Conservation (phyloP, 257 asterid species). For the Asclepias syriaca region DNA sequence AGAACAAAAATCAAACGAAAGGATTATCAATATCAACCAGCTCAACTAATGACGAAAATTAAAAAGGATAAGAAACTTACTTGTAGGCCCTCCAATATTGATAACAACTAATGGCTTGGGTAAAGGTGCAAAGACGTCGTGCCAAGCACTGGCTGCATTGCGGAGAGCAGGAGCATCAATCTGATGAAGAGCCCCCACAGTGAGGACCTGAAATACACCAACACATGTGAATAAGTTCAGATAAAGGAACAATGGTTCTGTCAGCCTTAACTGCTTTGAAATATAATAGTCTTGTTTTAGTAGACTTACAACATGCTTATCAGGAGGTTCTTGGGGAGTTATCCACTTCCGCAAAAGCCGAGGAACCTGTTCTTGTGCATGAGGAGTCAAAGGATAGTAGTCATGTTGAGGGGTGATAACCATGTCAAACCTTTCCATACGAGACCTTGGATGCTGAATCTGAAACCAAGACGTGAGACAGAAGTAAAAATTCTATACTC, state of each 20-base stretch:
- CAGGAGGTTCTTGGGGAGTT: constrained; percentile 80
- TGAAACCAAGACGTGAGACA: constrained; percentile 30
- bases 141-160: constrained; percentile 82
- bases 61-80: constrained; percentile 40
- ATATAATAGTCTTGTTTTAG: neutral
- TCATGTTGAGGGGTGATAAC: constrained; percentile 92
- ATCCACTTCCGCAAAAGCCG: constrained; percentile 78
- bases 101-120: constrained; percentile 88
- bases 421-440: constrained; percentile 86
- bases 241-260: neutral
- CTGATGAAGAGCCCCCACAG: constrained; percentile 94
- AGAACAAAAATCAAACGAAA: neutral
- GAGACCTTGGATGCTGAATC: constrained; percentile 98
- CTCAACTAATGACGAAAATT: neutral
- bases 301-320: constrained; percentile 62
- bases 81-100: constrained; percentile 92
- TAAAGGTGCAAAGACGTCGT: constrained; percentile 73
- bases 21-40: neutral
- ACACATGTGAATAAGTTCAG: neutral
- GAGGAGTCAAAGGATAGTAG: constrained; percentile 74
- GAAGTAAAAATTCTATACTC: neutral
- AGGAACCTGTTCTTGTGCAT: constrained; percentile 80
- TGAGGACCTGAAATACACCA: constrained; percentile 50
- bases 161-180: constrained; percentile 78
- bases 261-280: neutral